Evolutionary conservation across 2,329 filamentous ascomycete genomes (phyloP).

Genomic region (Fusarium sp.): DNA sequence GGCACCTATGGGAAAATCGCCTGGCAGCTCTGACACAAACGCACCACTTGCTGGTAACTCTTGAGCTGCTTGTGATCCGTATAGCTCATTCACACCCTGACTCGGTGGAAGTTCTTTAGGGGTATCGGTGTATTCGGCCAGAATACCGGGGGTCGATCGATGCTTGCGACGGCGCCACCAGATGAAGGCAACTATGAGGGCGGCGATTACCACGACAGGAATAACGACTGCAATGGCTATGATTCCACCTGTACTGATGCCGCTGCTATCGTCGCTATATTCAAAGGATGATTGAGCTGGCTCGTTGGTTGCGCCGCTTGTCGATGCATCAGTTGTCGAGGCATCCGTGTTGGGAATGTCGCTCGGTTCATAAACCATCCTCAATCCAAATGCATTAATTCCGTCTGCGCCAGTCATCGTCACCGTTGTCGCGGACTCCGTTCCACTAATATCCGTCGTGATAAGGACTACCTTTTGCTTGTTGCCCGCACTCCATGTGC

Average conservation of each 20-base stretch:
- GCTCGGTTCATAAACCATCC: conserved; percentile 55
- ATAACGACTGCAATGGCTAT: conserved; percentile 52
- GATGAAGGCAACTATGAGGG: conserved; percentile 47
- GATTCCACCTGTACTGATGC: conserved; percentile 46
- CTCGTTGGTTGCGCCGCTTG: neutral
- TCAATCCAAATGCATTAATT: conserved; percentile 54
- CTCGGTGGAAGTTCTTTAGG: conserved; percentile 25
- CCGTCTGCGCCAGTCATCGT: conserved; percentile 46
- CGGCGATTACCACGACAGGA: conserved; percentile 49
- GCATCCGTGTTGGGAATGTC: conserved; percentile 42
- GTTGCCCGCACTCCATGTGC: conserved; percentile 53
- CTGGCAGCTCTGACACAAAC: conserved; percentile 28
- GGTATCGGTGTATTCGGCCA: conserved; percentile 1
- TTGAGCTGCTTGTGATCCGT: conserved; percentile 23
- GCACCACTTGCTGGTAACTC: conserved; percentile 16
- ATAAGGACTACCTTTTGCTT: conserved; percentile 44
- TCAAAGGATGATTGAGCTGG: conserved; percentile 7
- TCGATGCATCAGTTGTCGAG: conserved; percentile 16
- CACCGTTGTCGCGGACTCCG: conserved; percentile 40
- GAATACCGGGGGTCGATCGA: neutral
- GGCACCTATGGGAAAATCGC: conserved; percentile 7
- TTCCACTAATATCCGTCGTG: conserved; percentile 44
- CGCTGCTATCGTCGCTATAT: conserved; percentile 1
- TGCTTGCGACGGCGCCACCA: conserved; percentile 49
- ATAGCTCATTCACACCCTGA: conserved; percentile 18